Evolutionary conservation across 371 early-diverging fungal species (phyloP).

Genomic region (Parasitella parasitica): DNA sequence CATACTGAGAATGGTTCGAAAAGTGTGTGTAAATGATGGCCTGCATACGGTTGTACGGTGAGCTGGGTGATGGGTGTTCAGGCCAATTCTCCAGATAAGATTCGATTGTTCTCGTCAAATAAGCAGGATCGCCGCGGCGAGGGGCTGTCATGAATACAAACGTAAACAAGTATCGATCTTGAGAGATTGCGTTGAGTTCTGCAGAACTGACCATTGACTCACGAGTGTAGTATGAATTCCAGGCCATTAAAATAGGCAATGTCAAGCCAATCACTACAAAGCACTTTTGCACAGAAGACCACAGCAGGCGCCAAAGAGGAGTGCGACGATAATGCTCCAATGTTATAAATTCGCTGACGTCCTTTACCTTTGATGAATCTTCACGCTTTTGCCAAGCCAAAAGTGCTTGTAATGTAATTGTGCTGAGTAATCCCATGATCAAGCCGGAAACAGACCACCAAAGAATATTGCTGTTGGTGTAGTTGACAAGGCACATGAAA

Average conservation of each 20-base stretch:
- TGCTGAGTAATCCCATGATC: slow-evolving; percentile 48
- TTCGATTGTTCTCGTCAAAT: slow-evolving; percentile 48
- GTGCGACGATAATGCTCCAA: slow-evolving; percentile 33
- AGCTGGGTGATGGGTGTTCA: slow-evolving; percentile 37
- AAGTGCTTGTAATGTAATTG: slow-evolving; percentile 36
- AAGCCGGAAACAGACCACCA: slow-evolving; percentile 65
- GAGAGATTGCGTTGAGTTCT: slow-evolving; percentile 31
- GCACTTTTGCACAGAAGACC: slow-evolving; percentile 33
- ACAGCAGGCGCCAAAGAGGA: slow-evolving; percentile 40
- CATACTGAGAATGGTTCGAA: slow-evolving; percentile 53
- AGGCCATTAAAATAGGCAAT: slow-evolving; percentile 35
- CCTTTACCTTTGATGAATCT: slow-evolving; percentile 29
- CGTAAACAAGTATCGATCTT: slow-evolving; percentile 52
- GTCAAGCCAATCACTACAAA: slow-evolving; percentile 27
- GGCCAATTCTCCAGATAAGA: slow-evolving; percentile 60
- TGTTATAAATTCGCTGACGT: slow-evolving; percentile 31
- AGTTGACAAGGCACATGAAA: slow-evolving; percentile 55
- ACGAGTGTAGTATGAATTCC: slow-evolving; percentile 40
- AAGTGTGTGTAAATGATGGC: slow-evolving; percentile 65
- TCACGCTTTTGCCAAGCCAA: slow-evolving; percentile 30
- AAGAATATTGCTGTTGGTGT: slow-evolving; percentile 51
- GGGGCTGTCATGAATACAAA: slow-evolving; percentile 65
- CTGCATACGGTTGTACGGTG: slow-evolving; percentile 53
- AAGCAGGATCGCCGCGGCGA: slow-evolving; percentile 52
- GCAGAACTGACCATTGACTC: slow-evolving; percentile 35